Base-by-base conservation (phyloP, 805 yeast genomes). In the Metschnikowia matae region DNA sequence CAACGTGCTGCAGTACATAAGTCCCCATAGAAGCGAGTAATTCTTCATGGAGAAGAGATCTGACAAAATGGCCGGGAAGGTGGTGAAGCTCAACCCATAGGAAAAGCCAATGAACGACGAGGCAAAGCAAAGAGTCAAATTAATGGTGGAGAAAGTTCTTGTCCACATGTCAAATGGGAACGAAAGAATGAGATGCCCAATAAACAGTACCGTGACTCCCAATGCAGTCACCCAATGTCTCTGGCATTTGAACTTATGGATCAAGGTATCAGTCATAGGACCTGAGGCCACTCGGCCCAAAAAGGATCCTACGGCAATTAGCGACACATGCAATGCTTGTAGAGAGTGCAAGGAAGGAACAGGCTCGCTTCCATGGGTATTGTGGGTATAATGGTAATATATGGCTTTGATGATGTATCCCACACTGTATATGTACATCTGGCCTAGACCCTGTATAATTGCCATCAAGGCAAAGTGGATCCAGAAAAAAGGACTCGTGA, bases 371-470 rank as follows among this genome's bases (percentile, higher is more conserved):
- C 17, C 33, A 7, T 21, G 34, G 5, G 39, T 31, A 6, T 11
- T 23, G 15, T 44, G 49, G 3, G 21, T 20, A n/a, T 20, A 48
- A 21, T 36, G 46, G 39, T 49, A 45, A 48, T 62, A 60, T 2
- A 67, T 38, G 8, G 72, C 72, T 52, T 67, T 65, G 21, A 66
- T 48, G 13, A 68, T 56, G 44, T 56, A 68, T 2, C 73, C 73
- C 46, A 68, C 64, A 21, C 67, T 64, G 49, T 62, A 68, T 11
- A 68, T 68, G 53, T 68, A 68, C 71, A 68, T 67, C 54, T 68
- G 73, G 11, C 73, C 72, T 48, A 68, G 57, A 6, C 73, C 73
- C 54, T 68, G 73, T n/a, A 65, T 54, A 15, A 67, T 53, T 1
- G 70, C 59, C 52, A 68, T 60, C 7, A 67, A 52, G n/a, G 55